A percentile compares a stretch with the other conserved stretches of the same genome.
Conservation (phyloP, 305 asterid species). For the Fraxinus paxiana region DNA sequence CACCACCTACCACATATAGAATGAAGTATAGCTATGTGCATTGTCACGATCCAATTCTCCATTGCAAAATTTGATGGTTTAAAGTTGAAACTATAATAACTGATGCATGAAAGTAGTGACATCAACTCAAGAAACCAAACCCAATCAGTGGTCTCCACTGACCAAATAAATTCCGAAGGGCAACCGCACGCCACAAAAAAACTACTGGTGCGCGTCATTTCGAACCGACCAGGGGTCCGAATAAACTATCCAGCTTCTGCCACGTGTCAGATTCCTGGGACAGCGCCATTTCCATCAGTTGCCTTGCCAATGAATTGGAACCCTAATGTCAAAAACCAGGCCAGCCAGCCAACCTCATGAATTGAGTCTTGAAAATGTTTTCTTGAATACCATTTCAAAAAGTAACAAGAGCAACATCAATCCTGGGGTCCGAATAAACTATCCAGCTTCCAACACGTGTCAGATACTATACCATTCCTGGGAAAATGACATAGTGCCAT, state of each 20-base stretch:
- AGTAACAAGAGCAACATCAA: neutral
- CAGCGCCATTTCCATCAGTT: neutral
- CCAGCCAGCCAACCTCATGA: neutral
- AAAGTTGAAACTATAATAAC: constrained; percentile 24
- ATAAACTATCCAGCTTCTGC: constrained; percentile 7
- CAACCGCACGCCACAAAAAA: neutral
- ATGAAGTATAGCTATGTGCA: neutral
- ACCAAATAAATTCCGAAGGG: neutral
- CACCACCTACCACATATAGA: neutral
- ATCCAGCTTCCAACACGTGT: constrained; percentile 26
- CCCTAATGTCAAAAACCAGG: neutral
- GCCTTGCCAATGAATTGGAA: neutral
- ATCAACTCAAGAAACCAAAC: constrained; percentile 20
- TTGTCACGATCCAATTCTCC: constrained; percentile 8
- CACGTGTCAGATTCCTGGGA: constrained; percentile 26
- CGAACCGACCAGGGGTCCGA: constrained; percentile 7
- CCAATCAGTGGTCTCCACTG: constrained; percentile 21
- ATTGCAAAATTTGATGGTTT: neutral
- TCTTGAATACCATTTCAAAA: neutral
- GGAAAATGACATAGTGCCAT: neutral
- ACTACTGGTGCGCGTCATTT: constrained; percentile 19
- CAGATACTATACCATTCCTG: constrained; percentile 12
- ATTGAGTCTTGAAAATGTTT: neutral
- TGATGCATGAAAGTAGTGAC: constrained; percentile 10
- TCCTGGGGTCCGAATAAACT: constrained; percentile 1